phyloP scores from a whole-genome alignment of 2,329 filamentous ascomycete genomes.

The Aphanoascus verrucosus region DNA sequence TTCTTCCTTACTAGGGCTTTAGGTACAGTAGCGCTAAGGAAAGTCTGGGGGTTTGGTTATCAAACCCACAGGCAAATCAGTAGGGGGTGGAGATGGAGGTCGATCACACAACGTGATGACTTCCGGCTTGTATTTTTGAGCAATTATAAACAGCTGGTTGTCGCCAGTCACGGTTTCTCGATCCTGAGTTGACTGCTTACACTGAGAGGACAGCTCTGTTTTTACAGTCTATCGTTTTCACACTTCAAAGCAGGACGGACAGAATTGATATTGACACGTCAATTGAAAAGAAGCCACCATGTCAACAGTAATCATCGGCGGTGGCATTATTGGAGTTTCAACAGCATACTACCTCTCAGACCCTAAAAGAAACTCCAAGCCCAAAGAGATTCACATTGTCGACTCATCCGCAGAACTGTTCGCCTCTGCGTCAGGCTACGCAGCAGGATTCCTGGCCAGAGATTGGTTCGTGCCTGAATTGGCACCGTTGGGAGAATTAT shows the following conservation, averaged over 20 bases:
- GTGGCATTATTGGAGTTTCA: constrained; percentile 59
- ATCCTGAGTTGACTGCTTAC: too few relatives aligned
- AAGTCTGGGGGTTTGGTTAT: too few relatives aligned
- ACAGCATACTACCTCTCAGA: constrained; percentile 61
- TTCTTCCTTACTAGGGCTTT: background rate
- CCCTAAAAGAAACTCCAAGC: constrained; percentile 21
- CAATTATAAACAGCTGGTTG: too few relatives aligned
- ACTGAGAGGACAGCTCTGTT: background rate
- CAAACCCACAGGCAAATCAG: too few relatives aligned
- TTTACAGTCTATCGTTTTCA: background rate
- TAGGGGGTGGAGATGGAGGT: too few relatives aligned
- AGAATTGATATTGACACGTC: background rate
- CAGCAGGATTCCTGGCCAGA: constrained; percentile 61
- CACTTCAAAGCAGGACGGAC: background rate
- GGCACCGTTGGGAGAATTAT: constrained; percentile 52
- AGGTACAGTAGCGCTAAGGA: background rate
- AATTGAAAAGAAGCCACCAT: constrained; percentile 26
- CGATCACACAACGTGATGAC: too few relatives aligned
- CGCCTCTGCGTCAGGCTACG: constrained; percentile 61
- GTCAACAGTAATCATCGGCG: constrained; percentile 55
- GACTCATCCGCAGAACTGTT: constrained; percentile 53
- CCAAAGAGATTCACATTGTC: constrained; percentile 44
- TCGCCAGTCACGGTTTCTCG: too few relatives aligned
- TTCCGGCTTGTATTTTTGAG: too few relatives aligned
- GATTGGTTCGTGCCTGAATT: constrained; percentile 58